Conservation (phyloP, 345 rosid genomes). For the Cardamine occulta region DNA sequence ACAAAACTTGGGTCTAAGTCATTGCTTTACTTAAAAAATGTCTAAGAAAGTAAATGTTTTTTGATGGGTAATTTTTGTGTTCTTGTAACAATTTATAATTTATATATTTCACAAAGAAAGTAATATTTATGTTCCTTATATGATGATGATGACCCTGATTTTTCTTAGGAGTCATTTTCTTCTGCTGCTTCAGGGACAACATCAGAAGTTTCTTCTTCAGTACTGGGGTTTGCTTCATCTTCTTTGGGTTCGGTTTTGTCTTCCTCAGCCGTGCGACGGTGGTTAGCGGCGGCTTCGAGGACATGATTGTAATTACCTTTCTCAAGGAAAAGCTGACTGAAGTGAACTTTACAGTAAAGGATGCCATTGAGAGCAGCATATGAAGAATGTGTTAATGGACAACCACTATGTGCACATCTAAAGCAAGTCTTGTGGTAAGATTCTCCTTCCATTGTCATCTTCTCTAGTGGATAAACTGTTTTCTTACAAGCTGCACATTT, state of each 20-base stretch:
- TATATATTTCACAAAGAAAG: constrained; percentile 9
- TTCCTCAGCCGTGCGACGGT: constrained; percentile 52
- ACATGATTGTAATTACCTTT: constrained; percentile 86
- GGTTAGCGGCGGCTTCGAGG: constrained; percentile 50
- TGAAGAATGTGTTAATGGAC: constrained; percentile 84
- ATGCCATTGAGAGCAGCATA: constrained; percentile 90
- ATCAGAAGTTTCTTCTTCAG: constrained; percentile 31
- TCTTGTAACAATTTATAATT: not conserved
- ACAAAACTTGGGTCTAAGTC: constrained; percentile 4
- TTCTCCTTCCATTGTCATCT: constrained; percentile 88
- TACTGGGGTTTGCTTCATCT: constrained; percentile 11
- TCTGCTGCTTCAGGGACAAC: constrained; percentile 25
- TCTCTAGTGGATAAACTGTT: constrained; percentile 86
- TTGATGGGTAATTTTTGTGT: not conserved
- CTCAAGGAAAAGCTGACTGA: constrained; percentile 89
- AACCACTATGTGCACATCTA: constrained; percentile 86
- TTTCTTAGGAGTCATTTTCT: constrained; percentile 22
- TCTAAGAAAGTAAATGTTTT: not conserved
- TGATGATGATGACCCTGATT: not conserved
- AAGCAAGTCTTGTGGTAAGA: constrained; percentile 93
- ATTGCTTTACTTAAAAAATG: constrained; percentile 1
- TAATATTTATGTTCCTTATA: not conserved
- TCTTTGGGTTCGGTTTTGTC: constrained; percentile 22
- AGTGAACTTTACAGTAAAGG: constrained; percentile 92
- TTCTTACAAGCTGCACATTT: constrained; percentile 85